Evolutionary conservation across 495 filamentous ascomycete species (phyloP).

Genomic region (Aspergillus funiculosus): DNA sequence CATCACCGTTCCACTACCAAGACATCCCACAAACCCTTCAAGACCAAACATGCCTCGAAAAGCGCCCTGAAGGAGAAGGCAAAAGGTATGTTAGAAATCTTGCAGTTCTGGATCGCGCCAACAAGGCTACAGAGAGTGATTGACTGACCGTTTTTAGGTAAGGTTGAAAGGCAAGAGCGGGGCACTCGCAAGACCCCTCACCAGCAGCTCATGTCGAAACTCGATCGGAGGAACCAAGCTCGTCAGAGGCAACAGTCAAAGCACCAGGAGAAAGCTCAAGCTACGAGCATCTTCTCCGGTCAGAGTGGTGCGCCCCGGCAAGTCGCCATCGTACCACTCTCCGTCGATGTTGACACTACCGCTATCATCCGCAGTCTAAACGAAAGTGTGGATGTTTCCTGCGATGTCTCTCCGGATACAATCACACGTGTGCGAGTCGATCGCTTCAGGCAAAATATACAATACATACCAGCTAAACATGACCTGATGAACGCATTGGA

Average conservation of each 20-base stretch:
- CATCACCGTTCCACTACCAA: constrained; percentile 93
- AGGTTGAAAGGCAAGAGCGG: constrained; percentile 53
- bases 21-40: constrained; percentile 77
- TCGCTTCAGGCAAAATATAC: constrained; percentile 85
- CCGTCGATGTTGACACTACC: constrained; percentile 58
- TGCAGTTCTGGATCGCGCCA: not conserved
- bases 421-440: constrained; percentile 65
- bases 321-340: constrained; percentile 85
- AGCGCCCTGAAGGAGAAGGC: constrained; percentile 69
- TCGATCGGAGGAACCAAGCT: constrained; percentile 88
- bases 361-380: constrained; percentile 66
- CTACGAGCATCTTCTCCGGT: constrained; percentile 73
- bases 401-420: constrained; percentile 55
- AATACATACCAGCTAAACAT: constrained; percentile 68
- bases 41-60: constrained; percentile 85
- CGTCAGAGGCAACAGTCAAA: constrained; percentile 79
- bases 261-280: constrained; percentile 68
- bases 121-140: no score
- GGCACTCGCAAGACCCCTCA: constrained; percentile 79
- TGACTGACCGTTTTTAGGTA: constrained; percentile 41
- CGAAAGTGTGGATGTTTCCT: constrained; percentile 68
- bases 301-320: constrained; percentile 81
- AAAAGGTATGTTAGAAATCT: constrained; percentile 56
- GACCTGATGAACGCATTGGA: constrained; percentile 73
- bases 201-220: constrained; percentile 94